Evolutionary conservation across 169 alveolate species (phyloP), one percentile per base, ranked within the genome.

Genomic region (Eimeria acervulina): DNA sequence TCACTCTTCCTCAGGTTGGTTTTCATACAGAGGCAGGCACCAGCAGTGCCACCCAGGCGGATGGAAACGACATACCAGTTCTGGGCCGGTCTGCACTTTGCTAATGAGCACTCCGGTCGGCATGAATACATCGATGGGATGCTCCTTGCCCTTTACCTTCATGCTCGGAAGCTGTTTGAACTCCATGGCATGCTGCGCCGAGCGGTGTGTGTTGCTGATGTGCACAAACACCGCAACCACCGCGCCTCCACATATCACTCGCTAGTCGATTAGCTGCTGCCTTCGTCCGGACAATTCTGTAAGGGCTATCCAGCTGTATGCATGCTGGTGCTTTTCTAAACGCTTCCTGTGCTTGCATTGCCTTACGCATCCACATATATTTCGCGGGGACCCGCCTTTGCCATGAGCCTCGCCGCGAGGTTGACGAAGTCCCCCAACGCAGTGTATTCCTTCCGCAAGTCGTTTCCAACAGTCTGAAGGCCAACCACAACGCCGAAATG

Each of bases 351-450:
- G 28, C 31, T 44, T 21, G 70, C 72, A 15, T 38, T n/a, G 66
- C 17, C 96, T 66, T 63, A 95, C 97, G 83, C 96, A 42, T 97
- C 97, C 42, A 92, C 95, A 68, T 95, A 88, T 61, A 97, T 95
- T 72, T 95, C 97, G 42, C 96, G 96, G 28, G 95, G 96, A 31
- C 97, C 95, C 12, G 98, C 98, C 94, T 96, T 96, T 26, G 96
- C 97, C 98, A 97, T 97, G 44, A 97, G 96, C 61, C 98, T 96
- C 8, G 98, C 98, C 26, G 98, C 92, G 23, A 97, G 87, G 44
- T 98, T 98, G 76, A 98, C 98, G 33, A 97, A 96, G 96, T 98
- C 98, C n/a, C 98, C 98, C 90, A 98, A 68, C 47, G 98, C 98
- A 0, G 98, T 98, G 96, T 98, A 98, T 51, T 98, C 98, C 90